A percentile compares a stretch with the other conserved stretches of the same genome.
Conservation (phyloP, 2,329 filamentous ascomycete species). For the Colletotrichum spaethianum region DNA sequence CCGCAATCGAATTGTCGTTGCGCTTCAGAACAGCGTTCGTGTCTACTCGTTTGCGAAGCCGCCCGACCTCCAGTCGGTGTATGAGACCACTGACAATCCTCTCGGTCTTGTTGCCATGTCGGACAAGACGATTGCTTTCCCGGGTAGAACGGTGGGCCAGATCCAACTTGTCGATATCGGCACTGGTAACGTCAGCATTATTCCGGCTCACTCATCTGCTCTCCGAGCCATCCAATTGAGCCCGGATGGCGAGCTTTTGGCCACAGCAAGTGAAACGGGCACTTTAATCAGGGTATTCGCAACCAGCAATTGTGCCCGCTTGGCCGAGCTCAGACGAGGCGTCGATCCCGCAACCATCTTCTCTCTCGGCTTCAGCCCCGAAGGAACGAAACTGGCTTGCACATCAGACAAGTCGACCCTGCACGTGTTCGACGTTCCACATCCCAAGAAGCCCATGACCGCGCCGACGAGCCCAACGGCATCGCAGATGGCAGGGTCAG, state of each 20-base stretch:
- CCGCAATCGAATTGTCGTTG: constrained; percentile 82
- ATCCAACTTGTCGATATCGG: constrained; percentile 87
- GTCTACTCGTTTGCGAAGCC: constrained; percentile 85
- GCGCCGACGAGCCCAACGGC: constrained; percentile 43
- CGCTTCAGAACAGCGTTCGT: constrained; percentile 85
- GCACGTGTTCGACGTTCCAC: constrained; percentile 91
- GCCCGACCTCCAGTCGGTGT: constrained; percentile 78
- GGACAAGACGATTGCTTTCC: constrained; percentile 82
- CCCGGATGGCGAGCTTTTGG: constrained; percentile 83
- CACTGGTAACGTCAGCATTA: constrained; percentile 89
- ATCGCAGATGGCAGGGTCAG: constrained; percentile 38
- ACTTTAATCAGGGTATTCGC: constrained; percentile 91
- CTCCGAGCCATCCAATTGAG: constrained; percentile 86
- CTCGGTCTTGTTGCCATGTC: constrained; percentile 85
- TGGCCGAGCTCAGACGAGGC: constrained; percentile 89
- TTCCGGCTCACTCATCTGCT: constrained; percentile 87
- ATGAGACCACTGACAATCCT: constrained; percentile 89
- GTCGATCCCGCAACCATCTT: constrained; percentile 91
- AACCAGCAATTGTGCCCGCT: constrained; percentile 82
- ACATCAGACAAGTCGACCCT: constrained; percentile 98
- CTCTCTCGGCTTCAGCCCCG: constrained; percentile 89
- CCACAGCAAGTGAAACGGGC: constrained; percentile 91
- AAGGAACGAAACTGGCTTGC: constrained; percentile 84
- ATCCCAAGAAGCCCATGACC: constrained; percentile 58
- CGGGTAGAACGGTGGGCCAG: constrained; percentile 89